Conservation (phyloP, 306 rosid species). For the Hippophae tibetana region DNA sequence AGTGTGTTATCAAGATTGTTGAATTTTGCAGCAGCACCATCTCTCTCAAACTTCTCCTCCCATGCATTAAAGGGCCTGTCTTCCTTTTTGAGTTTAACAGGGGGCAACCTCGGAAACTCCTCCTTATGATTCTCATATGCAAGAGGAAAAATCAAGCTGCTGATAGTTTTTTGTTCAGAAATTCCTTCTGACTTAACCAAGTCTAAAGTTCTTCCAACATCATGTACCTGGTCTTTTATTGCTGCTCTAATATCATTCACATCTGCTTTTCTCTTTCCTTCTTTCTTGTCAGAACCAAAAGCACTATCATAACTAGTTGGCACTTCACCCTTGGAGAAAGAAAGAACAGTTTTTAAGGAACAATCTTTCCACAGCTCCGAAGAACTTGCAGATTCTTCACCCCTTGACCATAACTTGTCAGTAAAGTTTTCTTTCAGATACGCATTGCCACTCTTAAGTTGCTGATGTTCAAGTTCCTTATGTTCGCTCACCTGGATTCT, state of each 20-base stretch:
- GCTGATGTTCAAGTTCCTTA: slow-evolving; percentile 48
- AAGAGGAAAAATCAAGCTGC: slow-evolving; percentile 49
- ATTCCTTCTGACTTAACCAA: slow-evolving; percentile 51
- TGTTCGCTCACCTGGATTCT: slow-evolving; percentile 36
- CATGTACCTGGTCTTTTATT: slow-evolving; percentile 78
- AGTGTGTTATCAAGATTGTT: slow-evolving; percentile 39
- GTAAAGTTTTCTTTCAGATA: slow-evolving; percentile 47
- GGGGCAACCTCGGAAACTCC: slow-evolving; percentile 87
- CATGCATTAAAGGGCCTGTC: slow-evolving; percentile 62
- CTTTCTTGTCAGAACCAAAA: slow-evolving; percentile 44
- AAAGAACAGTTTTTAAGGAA: slow-evolving; percentile 72
- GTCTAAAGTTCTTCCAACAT: slow-evolving; percentile 75
- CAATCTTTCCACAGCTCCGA: slow-evolving; percentile 68
- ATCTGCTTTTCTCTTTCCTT: slow-evolving; percentile 52
- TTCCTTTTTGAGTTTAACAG: slow-evolving; percentile 83
- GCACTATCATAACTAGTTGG: slow-evolving; percentile 41
- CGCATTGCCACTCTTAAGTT: slow-evolving; percentile 31
- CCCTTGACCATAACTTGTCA: slow-evolving; percentile 61
- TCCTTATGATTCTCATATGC: slow-evolving; percentile 58
- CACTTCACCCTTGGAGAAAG: slow-evolving; percentile 52
- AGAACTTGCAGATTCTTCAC: slow-evolving; percentile 42
- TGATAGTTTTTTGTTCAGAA: slow-evolving; percentile 47
- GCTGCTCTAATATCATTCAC: slow-evolving; percentile 45
- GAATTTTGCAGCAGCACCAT: slow-evolving; percentile 43
- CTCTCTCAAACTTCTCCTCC: slow-evolving; percentile 77